Evolutionary conservation across 1,139 yeast species (phyloP).

Genomic region (Zygoascus sp.): DNA sequence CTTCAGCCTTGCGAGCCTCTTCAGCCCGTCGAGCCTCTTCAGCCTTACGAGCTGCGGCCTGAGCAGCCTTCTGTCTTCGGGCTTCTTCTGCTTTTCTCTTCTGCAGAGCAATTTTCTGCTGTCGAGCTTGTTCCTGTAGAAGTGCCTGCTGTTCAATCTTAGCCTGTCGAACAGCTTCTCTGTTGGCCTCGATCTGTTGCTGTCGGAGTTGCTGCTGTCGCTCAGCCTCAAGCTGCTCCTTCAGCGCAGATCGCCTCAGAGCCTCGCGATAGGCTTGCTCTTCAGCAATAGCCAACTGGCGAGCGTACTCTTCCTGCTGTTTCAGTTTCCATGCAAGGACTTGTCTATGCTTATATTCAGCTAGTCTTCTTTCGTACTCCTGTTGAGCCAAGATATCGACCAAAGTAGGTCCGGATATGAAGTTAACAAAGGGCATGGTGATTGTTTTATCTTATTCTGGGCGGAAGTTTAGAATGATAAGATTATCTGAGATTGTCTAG

Average conservation of each 20-base stretch:
- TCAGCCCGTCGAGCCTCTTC: constrained; percentile 5
- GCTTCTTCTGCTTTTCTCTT: not conserved
- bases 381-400: constrained; percentile 9
- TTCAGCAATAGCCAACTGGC: constrained; percentile 8
- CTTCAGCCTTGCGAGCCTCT: constrained; percentile 5
- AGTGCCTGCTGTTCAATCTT: not conserved
- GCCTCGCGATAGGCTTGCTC: constrained; percentile 8
- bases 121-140: not conserved
- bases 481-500: not conserved
- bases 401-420: constrained; percentile 2
- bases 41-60: no score
- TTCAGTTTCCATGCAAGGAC: constrained; percentile 10
- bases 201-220: not conserved
- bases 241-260: not conserved
- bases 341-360: constrained; percentile 7
- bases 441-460: not conserved
- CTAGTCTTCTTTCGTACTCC: constrained; percentile 11
- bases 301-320: constrained; percentile 6
- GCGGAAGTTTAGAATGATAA: not conserved
- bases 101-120: not conserved
- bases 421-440: constrained; percentile 4
- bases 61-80: not conserved
- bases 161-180: constrained; percentile 6
- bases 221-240: constrained; percentile 8
- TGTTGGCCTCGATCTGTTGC: constrained; percentile 4